Evolutionary conservation across 805 yeast genomes (phyloP), one percentile per base, ranked within the genome.

Genomic region (Scheffersomyces lignosus): DNA sequence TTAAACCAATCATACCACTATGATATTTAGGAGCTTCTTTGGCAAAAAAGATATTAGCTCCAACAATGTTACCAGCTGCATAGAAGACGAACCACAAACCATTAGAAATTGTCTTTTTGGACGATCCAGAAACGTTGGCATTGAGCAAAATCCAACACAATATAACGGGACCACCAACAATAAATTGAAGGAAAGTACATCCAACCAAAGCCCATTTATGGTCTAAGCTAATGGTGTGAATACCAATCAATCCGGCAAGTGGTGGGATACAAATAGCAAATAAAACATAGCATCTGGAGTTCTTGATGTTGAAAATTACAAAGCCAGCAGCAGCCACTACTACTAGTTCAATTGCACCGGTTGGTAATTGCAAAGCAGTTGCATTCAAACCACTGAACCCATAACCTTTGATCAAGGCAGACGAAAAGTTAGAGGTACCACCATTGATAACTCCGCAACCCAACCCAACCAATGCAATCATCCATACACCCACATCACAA

Each of bases 361-460:
- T 48, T 7, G 60, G 60, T 33, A 56, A 39, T 37, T 56, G 57
- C 31, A 57, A 44, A 5, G 52, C 54, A 5, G 64, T 58, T 9
- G 62, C 44, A 14, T 51, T 35, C 29, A 62, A 43, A 2, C 62
- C 51, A 27, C 47, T 40, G 47, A 56, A 66, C 1, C 70, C 70
- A 42, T 58, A 64, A 16, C 61, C 58, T 30, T 41, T 43, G 15
- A 68, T 47, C 20, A 66, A 41, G 8, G 66, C 54, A 27, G 51
- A 45, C 10, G 47, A 41, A 40, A 55, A 57, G 37, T 55, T 54
- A 3, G 58, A 49, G 12, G 45, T 43, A 3, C 61, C 62, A 5
- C 61, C 60, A 37, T 58, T 60, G 33, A 57, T 45, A 10, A 65
- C 54, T 38, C 70, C 70, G 43, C 62, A 46, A 2, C 45, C 52